Evolutionary conservation across 2,329 filamentous ascomycete genomes (phyloP), one percentile per base, ranked within the genome.

Genomic region (Beauveria caledonica): DNA sequence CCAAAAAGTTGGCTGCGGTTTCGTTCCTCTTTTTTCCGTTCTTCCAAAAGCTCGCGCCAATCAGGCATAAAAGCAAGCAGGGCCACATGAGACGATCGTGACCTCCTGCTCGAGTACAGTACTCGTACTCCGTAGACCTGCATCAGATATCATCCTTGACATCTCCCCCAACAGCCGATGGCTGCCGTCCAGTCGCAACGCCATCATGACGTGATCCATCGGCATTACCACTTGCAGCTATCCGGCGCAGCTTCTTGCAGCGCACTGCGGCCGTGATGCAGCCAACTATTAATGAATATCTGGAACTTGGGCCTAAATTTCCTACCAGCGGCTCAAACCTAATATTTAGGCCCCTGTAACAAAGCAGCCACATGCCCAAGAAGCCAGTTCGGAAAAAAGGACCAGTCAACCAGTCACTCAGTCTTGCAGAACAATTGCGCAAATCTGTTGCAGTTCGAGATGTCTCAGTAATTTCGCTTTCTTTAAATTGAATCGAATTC

Each of bases 201-300:
- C 54, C 54, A 49, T 57, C 45, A 57, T 57, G 54, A 57, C 54
- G 54, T 57, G 54, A 25, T 57, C 8, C 19, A 49, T 49, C 44
- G 44, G 54, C 29, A 57, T 19, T 49, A n/a, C 54, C 54, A 13
- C 39, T 17, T 57, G 19, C 17, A 40, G 54, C 44, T 48, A 57
- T 49, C 54, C 54, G 44, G 7, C 21, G 44, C 13, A 27, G 4
- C 17, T 19, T 19, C 29, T 27, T n/a, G 44, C 44, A 11, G 42
- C 54, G 49, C 33, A 48, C 19, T 46, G 13, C 54, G 29, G 17
- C 44, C 21, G 17, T 5, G 29, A 17, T 57, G 54, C 54, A 48
- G 40, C 29, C 19, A 29, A 49, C 44, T 57, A 49, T 49, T 57
- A 19, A 39, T 25, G 40, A 49, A 55, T 21, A 27, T 23, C 36